Conservation (phyloP, 805 yeast species). For the Candida arabinofermentans region DNA sequence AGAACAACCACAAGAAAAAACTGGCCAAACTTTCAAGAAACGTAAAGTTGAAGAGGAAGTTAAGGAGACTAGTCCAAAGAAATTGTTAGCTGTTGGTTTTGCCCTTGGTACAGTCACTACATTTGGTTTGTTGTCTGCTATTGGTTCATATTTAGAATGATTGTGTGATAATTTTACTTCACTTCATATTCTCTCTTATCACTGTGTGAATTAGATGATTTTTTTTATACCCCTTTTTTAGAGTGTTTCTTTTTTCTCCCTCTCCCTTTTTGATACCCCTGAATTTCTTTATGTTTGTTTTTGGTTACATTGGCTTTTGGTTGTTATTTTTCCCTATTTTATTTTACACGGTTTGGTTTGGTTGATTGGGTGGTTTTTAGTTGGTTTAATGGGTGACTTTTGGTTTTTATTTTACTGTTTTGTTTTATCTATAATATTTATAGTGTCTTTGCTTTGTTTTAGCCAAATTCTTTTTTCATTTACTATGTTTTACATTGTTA, state of each 20-base stretch:
- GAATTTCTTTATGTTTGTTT: too few species aligned
- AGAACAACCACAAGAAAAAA: too few species aligned
- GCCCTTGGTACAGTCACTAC: constrained; percentile 20
- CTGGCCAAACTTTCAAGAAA: too few species aligned
- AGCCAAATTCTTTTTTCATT: neutral
- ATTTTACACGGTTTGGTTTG: too few species aligned
- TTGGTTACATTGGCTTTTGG: too few species aligned
- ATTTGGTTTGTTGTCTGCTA: constrained; percentile 24
- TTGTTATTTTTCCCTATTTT: too few species aligned
- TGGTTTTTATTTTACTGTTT: neutral
- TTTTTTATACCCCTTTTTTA: too few species aligned
- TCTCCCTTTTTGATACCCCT: too few species aligned
- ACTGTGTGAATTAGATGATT: too few species aligned
- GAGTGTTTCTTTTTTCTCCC: too few species aligned
- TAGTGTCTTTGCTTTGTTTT: neutral
- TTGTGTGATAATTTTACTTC: neutral
- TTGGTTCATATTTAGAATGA: constrained; percentile 17
- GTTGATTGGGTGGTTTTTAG: too few species aligned
- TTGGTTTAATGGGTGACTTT: neutral
- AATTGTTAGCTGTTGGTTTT: constrained; percentile 15
- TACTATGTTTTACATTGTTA: neutral
- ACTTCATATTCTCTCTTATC: too few species aligned
- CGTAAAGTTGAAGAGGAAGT: neutral
- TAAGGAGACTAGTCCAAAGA: neutral
- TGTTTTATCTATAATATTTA: neutral